These are phyloP conservation scores for Styphnolobium japonicum DNA, from an alignment of 306 rosid species.

Conservation along the genomic window DNA sequence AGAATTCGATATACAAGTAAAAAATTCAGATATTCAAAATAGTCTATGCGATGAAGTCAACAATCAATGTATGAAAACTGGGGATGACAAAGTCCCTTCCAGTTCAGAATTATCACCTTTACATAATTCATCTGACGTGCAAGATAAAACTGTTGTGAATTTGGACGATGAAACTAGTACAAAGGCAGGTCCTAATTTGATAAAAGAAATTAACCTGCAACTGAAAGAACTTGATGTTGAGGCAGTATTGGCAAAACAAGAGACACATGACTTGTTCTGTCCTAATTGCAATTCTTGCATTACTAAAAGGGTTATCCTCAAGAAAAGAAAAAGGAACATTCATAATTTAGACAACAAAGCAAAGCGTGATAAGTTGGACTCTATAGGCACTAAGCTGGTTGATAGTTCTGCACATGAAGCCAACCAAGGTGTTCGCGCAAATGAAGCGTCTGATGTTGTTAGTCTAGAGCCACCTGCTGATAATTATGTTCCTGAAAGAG, in stretches of 20 bases:
- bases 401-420: background rate
- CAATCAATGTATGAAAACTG: background rate
- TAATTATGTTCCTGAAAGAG: conserved; percentile 14
- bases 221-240: conserved; percentile 44
- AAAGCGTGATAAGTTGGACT: conserved; percentile 29
- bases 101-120: conserved; percentile 7
- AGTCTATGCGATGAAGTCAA: conserved; percentile 13
- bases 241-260: conserved; percentile 50
- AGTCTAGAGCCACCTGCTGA: conserved; percentile 17
- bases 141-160: background rate
- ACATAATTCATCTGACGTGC: conserved; percentile 16
- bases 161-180: background rate
- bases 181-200: conserved; percentile 17
- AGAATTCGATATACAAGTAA: background rate
- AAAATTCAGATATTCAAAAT: conserved; percentile 16
- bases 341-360: background rate
- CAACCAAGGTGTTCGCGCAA: conserved; percentile 14
- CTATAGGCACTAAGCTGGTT: background rate
- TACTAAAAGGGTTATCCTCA: conserved; percentile 53
- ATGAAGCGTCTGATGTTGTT: background rate
- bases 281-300: conserved; percentile 53
- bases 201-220: conserved; percentile 25
- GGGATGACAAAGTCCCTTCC: background rate
- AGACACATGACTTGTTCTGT: conserved; percentile 54
- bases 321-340: conserved; percentile 40